Evolutionary conservation across 176 grass and related monocot genomes (phyloP), one percentile per base, ranked within the genome.

Genomic region (Aegilops longissima): DNA sequence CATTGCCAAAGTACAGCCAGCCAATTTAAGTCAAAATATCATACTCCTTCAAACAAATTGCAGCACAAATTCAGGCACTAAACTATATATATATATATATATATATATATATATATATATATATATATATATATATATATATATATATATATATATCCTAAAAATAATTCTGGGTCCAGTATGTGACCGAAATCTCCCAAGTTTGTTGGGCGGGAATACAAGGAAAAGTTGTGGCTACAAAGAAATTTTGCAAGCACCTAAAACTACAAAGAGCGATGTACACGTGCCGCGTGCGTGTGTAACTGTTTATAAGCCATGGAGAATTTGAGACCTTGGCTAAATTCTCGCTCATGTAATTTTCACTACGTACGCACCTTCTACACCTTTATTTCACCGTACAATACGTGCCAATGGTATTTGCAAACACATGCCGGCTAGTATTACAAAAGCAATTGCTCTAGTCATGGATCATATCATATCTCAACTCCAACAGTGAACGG

Each of bases 401-500:
- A 66, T 64, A 56, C 14, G 51, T 64, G 25, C 77, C n/a, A 35
- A 73, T 13, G 71, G 30, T 17, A 71, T 91, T 80, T 85, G 35
- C 68, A 61, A n/a, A 76, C 6, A 18, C 65, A 71, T 72, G 66
- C 21, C 73, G 3, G n/a, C 66, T 5, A 82, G 51, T 27, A 66
- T 21, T 56, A 13, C 25, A 63, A 47, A 84, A 75, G 70, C 25
- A 47, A 70, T 29, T 33, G 21, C 66, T 66, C 29, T 39, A 65
- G 21, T 47, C 21, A 77, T 47, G 73, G 35, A 89, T 75, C 23
- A 27, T 51, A 47, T 40, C 49, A 51, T 42, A 76, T 62, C 77
- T 59, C 82, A 76, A 62, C 71, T 71, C 38, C 27, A 80, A 87
- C 70, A 54, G 51, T 39, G 33, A 25, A 77, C 29, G 11, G 18